Evolutionary conservation across 495 filamentous ascomycete genomes (phyloP), one percentile per base, ranked within the genome.

Genomic region (Platismatia glauca): DNA sequence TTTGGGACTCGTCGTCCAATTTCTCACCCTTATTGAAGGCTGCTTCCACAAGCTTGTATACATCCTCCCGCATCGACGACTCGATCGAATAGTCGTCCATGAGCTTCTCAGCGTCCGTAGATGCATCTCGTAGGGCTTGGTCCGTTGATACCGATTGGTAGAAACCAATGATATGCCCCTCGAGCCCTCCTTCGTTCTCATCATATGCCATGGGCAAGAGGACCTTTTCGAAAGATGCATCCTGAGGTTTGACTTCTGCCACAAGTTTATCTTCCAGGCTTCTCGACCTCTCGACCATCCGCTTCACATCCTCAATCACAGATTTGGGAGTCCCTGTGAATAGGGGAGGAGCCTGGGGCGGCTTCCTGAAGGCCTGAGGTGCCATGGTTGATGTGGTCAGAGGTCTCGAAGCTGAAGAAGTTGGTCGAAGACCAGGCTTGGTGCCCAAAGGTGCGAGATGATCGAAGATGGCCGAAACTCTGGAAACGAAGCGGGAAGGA

Each of bases 281-380:
- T 55, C 86, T 85, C 20, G 86, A 89, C 50, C 71, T 77, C 29
- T 86, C 81, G 64, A 91, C 89, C 55, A 96, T 73, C 41, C 78
- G 76, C 72, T 93, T 84, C 41, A 92, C 87, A 69, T 92, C 91
- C 60, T 82, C 79, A 27, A 95, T 74, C 60, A 98, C 78, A 52
- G 84, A 86, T 61, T 85, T 76, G 24, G 88, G 84, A 53, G 91
- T 96, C 57, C 89, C 89, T 0, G 84, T 91, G 76, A 97, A 97
- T 48, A 84, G 77, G 22, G 93, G 90, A 44, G 94, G 92, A 27
- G 85, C 78, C 73, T 96, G 91, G 24, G 91, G 91, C 58, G 91
- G 91, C 64, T 81, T 86, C 69, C 81, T 76, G 66, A 76, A 72
- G 67, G 84, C 75, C 64, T 80, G 75, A 55, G 84, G 82, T 27